Conservation (phyloP, 805 yeast genomes). For the Myxozyma vanderwaltii region DNA sequence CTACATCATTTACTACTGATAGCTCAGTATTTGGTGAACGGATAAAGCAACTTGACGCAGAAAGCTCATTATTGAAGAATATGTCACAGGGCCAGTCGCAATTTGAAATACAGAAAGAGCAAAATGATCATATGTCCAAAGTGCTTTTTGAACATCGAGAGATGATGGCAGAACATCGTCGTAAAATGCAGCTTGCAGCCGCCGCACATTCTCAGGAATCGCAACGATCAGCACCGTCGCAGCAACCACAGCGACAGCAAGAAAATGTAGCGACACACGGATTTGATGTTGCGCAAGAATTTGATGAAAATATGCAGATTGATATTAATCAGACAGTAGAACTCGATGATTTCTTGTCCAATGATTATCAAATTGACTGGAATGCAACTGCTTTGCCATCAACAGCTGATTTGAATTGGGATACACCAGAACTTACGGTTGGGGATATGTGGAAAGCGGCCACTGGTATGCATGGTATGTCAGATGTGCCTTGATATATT, state of each 20-base stretch:
- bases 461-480: too few species aligned
- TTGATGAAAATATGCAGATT: not conserved
- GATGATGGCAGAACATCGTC: conserved; percentile 4
- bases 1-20: too few species aligned
- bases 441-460: too few species aligned
- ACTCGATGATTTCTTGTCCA: not conserved
- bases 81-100: not conserved
- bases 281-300: not conserved
- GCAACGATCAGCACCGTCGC: too few species aligned
- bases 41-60: too few species aligned
- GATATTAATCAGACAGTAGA: not conserved
- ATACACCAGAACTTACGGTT: not conserved
- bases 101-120: not conserved
- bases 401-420: not conserved
- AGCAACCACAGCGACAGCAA: not conserved
- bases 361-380: not conserved
- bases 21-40: too few species aligned
- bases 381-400: not conserved
- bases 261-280: not conserved
- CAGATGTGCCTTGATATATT: too few species aligned
- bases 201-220: too few species aligned
- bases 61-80: too few species aligned
- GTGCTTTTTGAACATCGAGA: not conserved
- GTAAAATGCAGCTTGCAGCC: not conserved
- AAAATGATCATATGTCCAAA: not conserved